Evolutionary conservation across 805 yeast species (phyloP).

Genomic region (Huiozyma naganishii): DNA sequence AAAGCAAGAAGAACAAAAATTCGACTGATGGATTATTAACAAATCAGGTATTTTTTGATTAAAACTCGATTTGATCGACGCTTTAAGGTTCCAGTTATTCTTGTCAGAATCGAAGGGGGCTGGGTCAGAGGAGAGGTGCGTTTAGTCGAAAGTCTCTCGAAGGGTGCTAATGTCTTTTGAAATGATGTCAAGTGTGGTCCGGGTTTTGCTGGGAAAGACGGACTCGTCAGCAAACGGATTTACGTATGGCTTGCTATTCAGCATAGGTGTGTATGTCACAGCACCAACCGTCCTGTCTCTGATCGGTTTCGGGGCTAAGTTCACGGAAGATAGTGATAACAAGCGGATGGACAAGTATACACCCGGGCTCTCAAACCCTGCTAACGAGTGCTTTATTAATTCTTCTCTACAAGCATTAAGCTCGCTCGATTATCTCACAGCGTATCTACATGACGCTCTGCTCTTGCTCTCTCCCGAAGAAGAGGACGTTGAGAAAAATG

Average conservation of each 20-base stretch:
- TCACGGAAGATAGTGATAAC: not conserved
- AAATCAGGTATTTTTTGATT: too few relatives aligned
- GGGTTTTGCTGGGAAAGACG: not conserved
- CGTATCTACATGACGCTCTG: constrained; percentile 34
- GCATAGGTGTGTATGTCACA: constrained; percentile 13
- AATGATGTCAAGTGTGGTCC: too few relatives aligned
- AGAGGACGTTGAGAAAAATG: not conserved
- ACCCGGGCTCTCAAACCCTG: constrained; percentile 70
- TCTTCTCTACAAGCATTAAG: constrained; percentile 74
- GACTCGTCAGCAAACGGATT: constrained; percentile 8
- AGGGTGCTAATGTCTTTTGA: too few relatives aligned
- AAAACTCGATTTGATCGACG: too few relatives aligned
- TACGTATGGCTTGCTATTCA: constrained; percentile 5
- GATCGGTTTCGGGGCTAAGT: constrained; percentile 22
- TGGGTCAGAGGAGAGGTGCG: too few relatives aligned
- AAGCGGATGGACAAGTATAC: constrained; percentile 63
- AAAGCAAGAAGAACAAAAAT: not conserved
- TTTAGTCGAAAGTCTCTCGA: too few relatives aligned
- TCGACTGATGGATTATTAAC: not conserved
- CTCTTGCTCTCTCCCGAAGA: constrained; percentile 24
- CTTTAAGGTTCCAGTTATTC: not conserved
- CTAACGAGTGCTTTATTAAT: constrained; percentile 91
- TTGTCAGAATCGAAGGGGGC: not conserved
- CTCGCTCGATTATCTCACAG: constrained; percentile 47
- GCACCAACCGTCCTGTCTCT: constrained; percentile 8